Evolutionary conservation across 495 filamentous ascomycete species (phyloP).

Genomic region (Apodospora peruviana): DNA sequence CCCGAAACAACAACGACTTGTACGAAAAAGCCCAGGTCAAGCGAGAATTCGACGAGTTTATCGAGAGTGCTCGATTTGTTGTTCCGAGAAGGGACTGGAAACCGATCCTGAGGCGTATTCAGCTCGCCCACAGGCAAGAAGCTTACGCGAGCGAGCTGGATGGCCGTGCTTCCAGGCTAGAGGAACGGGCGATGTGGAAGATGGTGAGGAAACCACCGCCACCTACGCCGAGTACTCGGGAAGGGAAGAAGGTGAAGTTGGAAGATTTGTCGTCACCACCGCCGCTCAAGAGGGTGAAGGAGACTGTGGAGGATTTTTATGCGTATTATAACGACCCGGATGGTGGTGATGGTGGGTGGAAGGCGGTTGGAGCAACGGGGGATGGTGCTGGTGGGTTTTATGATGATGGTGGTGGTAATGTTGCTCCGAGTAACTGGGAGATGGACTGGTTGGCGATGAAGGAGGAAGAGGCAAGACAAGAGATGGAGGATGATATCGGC

Average conservation of each 20-base stretch:
- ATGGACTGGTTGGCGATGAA: slow-evolving; percentile 10
- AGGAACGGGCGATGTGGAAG: slow-evolving; percentile 54
- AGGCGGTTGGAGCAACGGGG: no score
- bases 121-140: slow-evolving; percentile 35
- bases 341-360: not conserved
- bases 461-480: not conserved
- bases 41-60: no score
- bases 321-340: not conserved
- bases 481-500: not conserved
- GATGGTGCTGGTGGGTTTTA: no score
- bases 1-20: slow-evolving; percentile 6
- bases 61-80: no score
- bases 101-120: slow-evolving; percentile 12
- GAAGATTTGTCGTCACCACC: not conserved
- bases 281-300: not conserved
- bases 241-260: not conserved
- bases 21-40: slow-evolving; percentile 17
- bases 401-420: no score
- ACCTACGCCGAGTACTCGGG: not conserved
- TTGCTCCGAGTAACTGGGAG: slow-evolving; percentile 12
- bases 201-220: slow-evolving; percentile 46
- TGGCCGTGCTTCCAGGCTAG: slow-evolving; percentile 37
- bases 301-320: not conserved
- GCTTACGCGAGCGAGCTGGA: slow-evolving; percentile 53
- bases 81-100: slow-evolving; percentile 21